Conservation (phyloP, 2,329 filamentous ascomycete species). For the Fusarium sp. region DNA sequence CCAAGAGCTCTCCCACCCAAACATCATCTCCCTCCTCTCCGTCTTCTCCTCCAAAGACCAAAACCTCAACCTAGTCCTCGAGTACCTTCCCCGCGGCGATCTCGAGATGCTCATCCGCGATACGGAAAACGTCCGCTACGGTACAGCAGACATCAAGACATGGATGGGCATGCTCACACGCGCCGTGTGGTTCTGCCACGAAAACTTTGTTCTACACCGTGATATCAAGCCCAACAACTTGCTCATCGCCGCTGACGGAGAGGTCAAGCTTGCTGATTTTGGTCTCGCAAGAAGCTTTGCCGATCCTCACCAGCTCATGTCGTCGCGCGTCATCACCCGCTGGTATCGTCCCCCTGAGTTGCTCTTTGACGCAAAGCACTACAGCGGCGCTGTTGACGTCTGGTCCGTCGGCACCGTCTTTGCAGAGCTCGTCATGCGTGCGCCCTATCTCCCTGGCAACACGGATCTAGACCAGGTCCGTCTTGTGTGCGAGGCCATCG, state of each 20-base stretch:
- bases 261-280: conserved; percentile 97
- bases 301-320: conserved; percentile 91
- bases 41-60: conserved; percentile 97
- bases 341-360: conserved; percentile 97
- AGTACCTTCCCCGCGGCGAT: conserved; percentile 93
- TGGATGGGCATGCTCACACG: conserved; percentile 99
- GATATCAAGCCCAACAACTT: conserved; percentile 99
- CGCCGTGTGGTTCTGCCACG: conserved; percentile 96
- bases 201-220: conserved; percentile 92
- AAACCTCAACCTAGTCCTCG: conserved; percentile 95
- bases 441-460: conserved; percentile 85
- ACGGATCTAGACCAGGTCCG: conserved; percentile 88
- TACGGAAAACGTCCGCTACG: conserved; percentile 80
- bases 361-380: conserved; percentile 89
- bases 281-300: conserved; percentile 91
- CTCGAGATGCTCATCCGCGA: conserved; percentile 95
- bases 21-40: conserved; percentile 91
- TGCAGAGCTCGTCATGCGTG: conserved; percentile 86
- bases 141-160: conserved; percentile 90
- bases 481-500: conserved; percentile 86
- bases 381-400: conserved; percentile 90
- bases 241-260: conserved; percentile 91
- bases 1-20: conserved; percentile 92
- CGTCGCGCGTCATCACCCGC: conserved; percentile 91
- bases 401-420: conserved; percentile 96